These are phyloP conservation scores for Rhizopus arrhizus DNA, from an alignment of 371 early-diverging fungal genomes.

Conservation along the genomic window DNA sequence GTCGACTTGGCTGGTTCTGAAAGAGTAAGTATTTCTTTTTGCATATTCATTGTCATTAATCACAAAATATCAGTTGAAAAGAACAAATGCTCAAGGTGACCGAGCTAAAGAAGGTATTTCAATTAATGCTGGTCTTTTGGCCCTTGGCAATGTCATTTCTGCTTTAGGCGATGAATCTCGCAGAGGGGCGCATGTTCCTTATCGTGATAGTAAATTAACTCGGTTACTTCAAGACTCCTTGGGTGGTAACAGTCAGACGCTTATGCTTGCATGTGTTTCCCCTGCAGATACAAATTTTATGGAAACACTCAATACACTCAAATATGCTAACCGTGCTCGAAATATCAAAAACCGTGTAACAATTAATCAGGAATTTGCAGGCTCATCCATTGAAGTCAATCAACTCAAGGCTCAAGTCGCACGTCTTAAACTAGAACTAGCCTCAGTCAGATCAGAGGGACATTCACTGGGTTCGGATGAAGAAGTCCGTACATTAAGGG, in stretches of 20 bases:
- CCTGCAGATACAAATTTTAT: slow-evolving; percentile 78
- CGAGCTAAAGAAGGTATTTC: slow-evolving; percentile 96
- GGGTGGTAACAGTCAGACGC: slow-evolving; percentile 90
- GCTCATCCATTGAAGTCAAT: slow-evolving; percentile 65
- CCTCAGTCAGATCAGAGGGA: slow-evolving; percentile 46
- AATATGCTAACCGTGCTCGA: slow-evolving; percentile 88
- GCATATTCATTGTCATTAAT: not conserved
- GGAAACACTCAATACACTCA: slow-evolving; percentile 92
- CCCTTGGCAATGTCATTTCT: slow-evolving; percentile 98
- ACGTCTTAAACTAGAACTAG: slow-evolving; percentile 69
- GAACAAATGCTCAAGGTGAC: slow-evolving; percentile 93
- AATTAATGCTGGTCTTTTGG: slow-evolving; percentile 96
- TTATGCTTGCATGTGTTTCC: slow-evolving; percentile 93
- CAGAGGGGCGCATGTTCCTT: slow-evolving; percentile 81
- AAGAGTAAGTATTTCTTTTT: slow-evolving; percentile 37
- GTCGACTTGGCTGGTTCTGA: slow-evolving; percentile 94
- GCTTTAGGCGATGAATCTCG: slow-evolving; percentile 90
- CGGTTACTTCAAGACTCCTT: slow-evolving; percentile 96
- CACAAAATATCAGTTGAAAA: slow-evolving; percentile 67
- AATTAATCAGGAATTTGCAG: slow-evolving; percentile 75
- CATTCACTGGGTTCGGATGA: slow-evolving; percentile 34
- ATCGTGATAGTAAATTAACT: slow-evolving; percentile 98
- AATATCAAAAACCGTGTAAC: slow-evolving; percentile 85
- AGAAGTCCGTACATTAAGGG: slow-evolving; percentile 48
- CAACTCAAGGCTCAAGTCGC: slow-evolving; percentile 74